Conservation (phyloP, 2,329 filamentous ascomycete species). For the Nothophoma quercina region DNA sequence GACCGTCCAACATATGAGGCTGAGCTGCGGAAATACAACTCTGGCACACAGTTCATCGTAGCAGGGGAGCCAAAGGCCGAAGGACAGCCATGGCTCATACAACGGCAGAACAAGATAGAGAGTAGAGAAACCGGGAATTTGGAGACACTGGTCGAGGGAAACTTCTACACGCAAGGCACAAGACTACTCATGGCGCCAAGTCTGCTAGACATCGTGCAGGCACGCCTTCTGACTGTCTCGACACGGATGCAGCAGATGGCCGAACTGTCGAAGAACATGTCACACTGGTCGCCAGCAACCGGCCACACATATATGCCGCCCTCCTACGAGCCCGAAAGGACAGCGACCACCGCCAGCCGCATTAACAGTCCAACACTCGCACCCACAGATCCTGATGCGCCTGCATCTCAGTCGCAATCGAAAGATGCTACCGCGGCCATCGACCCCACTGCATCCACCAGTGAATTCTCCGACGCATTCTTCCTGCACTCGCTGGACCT, state of each 20-base stretch:
- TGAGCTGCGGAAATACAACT: constrained; percentile 57
- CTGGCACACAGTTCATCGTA: constrained; percentile 67
- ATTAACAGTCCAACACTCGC: constrained; percentile 41
- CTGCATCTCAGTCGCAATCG: constrained; percentile 29
- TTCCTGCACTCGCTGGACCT: constrained; percentile 59
- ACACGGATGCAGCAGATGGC: constrained; percentile 64
- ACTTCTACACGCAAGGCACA: constrained; percentile 68
- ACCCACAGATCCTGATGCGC: constrained; percentile 36
- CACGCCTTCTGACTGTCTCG: constrained; percentile 63
- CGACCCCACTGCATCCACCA: constrained; percentile 25
- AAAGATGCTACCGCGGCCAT: constrained; percentile 21
- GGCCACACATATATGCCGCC: constrained; percentile 67
- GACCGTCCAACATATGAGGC: constrained; percentile 66
- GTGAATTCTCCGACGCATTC: constrained; percentile 43
- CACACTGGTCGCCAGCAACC: constrained; percentile 65
- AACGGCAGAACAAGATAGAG: constrained; percentile 60
- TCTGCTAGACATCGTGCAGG: constrained; percentile 64
- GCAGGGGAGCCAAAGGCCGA: constrained; percentile 62
- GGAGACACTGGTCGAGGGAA: constrained; percentile 62
- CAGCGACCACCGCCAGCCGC: constrained; percentile 38
- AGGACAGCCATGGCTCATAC: constrained; percentile 66
- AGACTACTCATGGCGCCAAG: constrained; percentile 69
- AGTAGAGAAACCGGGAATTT: constrained; percentile 51
- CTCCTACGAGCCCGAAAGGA: constrained; percentile 49
- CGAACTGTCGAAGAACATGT: constrained; percentile 60